Percentiles rank a stretch among this genome's conserved stretches.
Conservation (phyloP, 148 eudicot species). For the Silene conica region DNA sequence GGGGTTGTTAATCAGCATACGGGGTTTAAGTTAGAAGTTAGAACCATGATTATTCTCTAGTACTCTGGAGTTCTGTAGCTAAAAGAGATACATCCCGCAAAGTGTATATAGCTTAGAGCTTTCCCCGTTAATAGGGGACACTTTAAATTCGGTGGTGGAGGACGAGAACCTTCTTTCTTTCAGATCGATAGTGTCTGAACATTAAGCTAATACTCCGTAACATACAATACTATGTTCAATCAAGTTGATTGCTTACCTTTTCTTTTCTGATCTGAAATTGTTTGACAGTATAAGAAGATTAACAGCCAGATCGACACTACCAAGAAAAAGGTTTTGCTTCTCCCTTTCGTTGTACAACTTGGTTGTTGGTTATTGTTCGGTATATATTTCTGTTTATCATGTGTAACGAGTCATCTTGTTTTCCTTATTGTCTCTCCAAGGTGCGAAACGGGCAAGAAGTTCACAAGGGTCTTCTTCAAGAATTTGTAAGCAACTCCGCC, state of each 20-base stretch:
- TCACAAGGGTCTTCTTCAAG: slow-evolving; percentile 50
- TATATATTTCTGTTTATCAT: background rate
- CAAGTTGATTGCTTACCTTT: background rate
- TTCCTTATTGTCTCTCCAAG: slow-evolving; percentile 26
- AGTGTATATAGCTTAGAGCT: too few relatives aligned
- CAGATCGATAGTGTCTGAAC: too few relatives aligned
- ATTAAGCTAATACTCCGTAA: too few relatives aligned
- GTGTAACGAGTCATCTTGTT: background rate
- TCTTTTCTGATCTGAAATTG: slow-evolving; percentile 7
- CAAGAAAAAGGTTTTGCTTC: slow-evolving; percentile 64
- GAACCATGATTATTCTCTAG: too few relatives aligned
- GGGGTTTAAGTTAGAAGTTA: too few relatives aligned
- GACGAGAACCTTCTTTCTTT: too few relatives aligned
- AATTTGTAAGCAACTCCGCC: slow-evolving; percentile 44
- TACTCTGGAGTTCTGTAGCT: too few relatives aligned
- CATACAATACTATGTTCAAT: background rate
- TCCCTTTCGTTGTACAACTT: background rate
- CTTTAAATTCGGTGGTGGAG: too few relatives aligned
- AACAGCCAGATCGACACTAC: slow-evolving; percentile 41
- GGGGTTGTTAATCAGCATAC: too few relatives aligned
- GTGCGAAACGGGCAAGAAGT: slow-evolving; percentile 49
- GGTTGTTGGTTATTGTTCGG: background rate
- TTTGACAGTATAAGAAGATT: slow-evolving; percentile 46
- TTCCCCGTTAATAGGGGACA: too few relatives aligned
- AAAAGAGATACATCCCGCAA: too few relatives aligned